Evolutionary conservation across 495 filamentous ascomycete genomes (phyloP).

Genomic region (Penicillium paradoxum): DNA sequence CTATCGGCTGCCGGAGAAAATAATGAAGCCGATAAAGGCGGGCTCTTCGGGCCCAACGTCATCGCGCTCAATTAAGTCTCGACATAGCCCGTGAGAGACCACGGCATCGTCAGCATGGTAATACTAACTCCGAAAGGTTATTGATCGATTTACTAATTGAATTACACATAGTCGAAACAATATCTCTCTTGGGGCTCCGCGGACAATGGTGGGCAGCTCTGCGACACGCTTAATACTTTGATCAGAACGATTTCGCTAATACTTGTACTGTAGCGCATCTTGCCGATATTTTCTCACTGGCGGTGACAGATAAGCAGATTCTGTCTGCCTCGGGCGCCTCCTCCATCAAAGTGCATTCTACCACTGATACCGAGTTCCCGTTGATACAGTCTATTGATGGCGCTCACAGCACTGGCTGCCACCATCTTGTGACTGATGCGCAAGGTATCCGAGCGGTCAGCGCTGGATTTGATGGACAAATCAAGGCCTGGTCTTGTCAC

Average conservation of each 20-base stretch:
- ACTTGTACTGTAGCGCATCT: slow-evolving; percentile 59
- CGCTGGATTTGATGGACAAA: slow-evolving; percentile 81
- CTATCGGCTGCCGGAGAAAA: background rate
- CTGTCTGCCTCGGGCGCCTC: slow-evolving; percentile 82
- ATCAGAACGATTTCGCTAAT: slow-evolving; percentile 14
- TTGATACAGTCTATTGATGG: slow-evolving; percentile 68
- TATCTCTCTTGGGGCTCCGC: slow-evolving; percentile 88
- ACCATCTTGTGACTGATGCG: slow-evolving; percentile 71
- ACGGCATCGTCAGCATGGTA: slow-evolving; percentile 1
- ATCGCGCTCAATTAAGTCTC: slow-evolving; percentile 6
- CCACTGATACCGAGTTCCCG: slow-evolving; percentile 61
- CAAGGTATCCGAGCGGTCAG: slow-evolving; percentile 69
- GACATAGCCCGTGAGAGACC: background rate
- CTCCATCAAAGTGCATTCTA: slow-evolving; percentile 70
- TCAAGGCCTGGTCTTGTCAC: slow-evolving; percentile 68
- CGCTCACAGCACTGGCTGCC: slow-evolving; percentile 81
- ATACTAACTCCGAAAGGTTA: background rate
- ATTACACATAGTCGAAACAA: slow-evolving; percentile 79
- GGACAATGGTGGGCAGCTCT: slow-evolving; percentile 62
- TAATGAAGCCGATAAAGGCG: slow-evolving; percentile 1
- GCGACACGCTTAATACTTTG: background rate
- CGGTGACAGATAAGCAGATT: slow-evolving; percentile 68
- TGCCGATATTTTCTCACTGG: slow-evolving; percentile 85
- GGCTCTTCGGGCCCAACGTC: slow-evolving; percentile 13
- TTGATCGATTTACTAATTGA: background rate